phyloP scores from a whole-genome alignment of 495 filamentous ascomycete genomes.

The Daldinia caldariorum region DNA sequence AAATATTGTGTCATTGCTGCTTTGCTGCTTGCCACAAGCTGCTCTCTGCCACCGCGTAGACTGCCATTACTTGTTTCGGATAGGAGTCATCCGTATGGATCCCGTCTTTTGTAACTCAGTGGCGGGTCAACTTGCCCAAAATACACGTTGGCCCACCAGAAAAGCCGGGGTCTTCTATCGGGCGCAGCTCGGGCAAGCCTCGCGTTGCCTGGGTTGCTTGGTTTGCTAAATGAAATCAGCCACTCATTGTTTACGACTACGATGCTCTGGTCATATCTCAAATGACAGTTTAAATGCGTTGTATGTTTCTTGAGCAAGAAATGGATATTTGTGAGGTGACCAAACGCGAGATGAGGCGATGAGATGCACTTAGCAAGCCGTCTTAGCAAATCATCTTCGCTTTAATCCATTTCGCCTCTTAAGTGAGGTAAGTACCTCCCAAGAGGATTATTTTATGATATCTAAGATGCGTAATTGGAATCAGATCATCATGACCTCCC shows the following conservation, averaged over 20 bases:
- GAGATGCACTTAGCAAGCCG: background rate
- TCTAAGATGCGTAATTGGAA: background rate
- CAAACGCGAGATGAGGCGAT: background rate
- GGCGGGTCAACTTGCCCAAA: slow-evolving; percentile 25
- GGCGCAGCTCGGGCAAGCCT: slow-evolving; percentile 34
- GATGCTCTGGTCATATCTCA: background rate
- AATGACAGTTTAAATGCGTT: slow-evolving; percentile 8
- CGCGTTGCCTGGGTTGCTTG: slow-evolving; percentile 8
- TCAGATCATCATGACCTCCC: background rate
- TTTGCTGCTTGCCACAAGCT: slow-evolving; percentile 23
- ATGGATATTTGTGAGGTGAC: background rate
- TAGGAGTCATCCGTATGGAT: slow-evolving; percentile 41
- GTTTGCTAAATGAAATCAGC: slow-evolving; percentile 24
- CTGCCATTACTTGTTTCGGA: slow-evolving; percentile 40
- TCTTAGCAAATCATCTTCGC: background rate
- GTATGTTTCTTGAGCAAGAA: background rate
- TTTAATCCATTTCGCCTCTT: background rate
- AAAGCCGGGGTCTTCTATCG: slow-evolving; percentile 21
- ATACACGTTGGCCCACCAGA: slow-evolving; percentile 19
- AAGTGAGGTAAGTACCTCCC: background rate
- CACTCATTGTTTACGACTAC: slow-evolving; percentile 5
- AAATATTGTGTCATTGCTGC: slow-evolving; percentile 24
- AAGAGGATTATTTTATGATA: background rate
- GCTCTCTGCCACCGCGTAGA: slow-evolving; percentile 9
- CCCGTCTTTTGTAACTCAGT: slow-evolving; percentile 26